Base-by-base conservation (phyloP, 164 flowering plant genomes). In the Magnolia changhungtana region DNA sequence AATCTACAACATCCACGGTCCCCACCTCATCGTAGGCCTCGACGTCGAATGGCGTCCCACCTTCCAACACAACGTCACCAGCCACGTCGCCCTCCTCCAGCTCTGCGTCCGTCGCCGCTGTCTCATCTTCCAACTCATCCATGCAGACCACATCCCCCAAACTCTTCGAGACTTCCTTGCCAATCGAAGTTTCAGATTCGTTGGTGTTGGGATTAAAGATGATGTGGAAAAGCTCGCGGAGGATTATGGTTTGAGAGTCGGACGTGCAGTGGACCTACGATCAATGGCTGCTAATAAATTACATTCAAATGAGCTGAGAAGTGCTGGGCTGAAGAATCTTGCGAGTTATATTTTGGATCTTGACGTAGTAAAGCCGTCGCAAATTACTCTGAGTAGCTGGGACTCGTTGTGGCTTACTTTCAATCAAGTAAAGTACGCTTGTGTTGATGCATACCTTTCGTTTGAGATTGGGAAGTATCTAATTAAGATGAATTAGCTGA, bases 31-130 rank as follows among this genome's bases (percentile, higher is more conserved):
- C 29, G 83, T 89, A 19, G 92, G 92, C 67, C 88, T 88, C 67
- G 92, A 87, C 83, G 51, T 86, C 61, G 89, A 89, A 72, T 89
- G 90, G 91, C 81, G 83, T 7, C 87, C 90, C 19, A n/a, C n/a
- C n/a, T n/a, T n/a, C n/a, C n/a, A n/a, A n/a, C n/a, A n/a, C n/a
- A n/a, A n/a, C n/a, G n/a, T n/a, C n/a, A n/a, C n/a, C n/a, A n/a
- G n/a, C n/a, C 78, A 31, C 73, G 74, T 58, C 10, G 74, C 64
- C 19, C 4, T 27, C 50, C 37, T 72, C 10, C 74, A 72, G 16
- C 74, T 72, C 64, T 72, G 74, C 37, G 75, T 58, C 1, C 66
- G 75, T 49, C 19, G 21, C 8, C 50, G 19, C n/a, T 55, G 65
- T 31, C 75, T 72, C 67, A 72, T 27, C 31, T 58, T 55, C n/a